Evolutionary conservation across 2,329 filamentous ascomycete genomes (phyloP).

Genomic region (Metarhizium humberi): DNA sequence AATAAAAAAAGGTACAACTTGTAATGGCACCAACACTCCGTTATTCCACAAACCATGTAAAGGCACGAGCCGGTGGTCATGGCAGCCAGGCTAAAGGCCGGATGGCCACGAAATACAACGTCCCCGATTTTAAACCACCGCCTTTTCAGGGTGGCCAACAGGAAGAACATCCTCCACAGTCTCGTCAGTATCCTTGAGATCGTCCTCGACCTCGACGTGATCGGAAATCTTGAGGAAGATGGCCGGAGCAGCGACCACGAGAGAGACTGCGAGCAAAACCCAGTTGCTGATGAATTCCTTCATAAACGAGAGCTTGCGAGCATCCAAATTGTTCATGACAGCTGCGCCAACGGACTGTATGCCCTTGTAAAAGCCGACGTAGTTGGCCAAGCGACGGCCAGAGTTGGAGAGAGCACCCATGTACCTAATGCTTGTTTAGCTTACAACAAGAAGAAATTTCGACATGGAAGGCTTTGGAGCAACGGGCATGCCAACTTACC

Average conservation of each 20-base stretch:
- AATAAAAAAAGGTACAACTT: neutral
- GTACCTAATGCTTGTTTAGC: conserved; percentile 42
- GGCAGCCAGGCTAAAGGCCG: too few species aligned
- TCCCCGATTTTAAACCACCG: neutral
- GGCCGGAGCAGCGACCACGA: conserved; percentile 70
- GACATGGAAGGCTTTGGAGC: conserved; percentile 18
- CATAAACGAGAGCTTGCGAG: conserved; percentile 45
- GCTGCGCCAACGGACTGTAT: conserved; percentile 69
- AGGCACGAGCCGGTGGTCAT: neutral
- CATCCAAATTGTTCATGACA: conserved; percentile 28
- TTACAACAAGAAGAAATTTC: neutral
- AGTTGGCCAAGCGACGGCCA: conserved; percentile 82
- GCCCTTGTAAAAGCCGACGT: conserved; percentile 70
- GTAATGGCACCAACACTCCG: neutral
- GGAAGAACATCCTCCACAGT: conserved; percentile 59
- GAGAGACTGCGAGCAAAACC: conserved; percentile 63
- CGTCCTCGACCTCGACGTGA: conserved; percentile 70
- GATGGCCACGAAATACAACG: neutral
- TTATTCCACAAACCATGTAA: neutral
- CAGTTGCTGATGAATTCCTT: conserved; percentile 63
- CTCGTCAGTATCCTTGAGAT: conserved; percentile 79
- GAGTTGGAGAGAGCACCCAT: conserved; percentile 94
- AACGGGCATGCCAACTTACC: conserved; percentile 51
- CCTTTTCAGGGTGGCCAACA: conserved; percentile 1
- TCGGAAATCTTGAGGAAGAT: conserved; percentile 74